Conservation (phyloP, 176 grass and related monocot species). For the Alloteropsis semialata region DNA sequence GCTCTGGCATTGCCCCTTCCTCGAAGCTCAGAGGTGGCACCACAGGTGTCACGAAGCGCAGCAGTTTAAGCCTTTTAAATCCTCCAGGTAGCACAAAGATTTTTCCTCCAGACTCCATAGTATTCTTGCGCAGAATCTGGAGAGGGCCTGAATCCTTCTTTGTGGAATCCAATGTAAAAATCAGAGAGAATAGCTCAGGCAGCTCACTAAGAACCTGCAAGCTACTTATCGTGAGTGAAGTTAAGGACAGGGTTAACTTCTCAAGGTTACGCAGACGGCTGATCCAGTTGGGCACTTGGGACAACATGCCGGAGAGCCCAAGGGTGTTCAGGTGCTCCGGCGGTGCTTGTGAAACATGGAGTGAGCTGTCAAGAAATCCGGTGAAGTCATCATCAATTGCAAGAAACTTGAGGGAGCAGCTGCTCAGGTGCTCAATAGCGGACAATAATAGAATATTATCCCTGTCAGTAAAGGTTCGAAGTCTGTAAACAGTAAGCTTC, state of each 20-base stretch:
- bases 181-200: slow-evolving; percentile 19
- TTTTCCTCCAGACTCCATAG: neutral
- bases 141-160: accelerated
- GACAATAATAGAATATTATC: neutral
- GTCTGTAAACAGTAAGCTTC: slow-evolving; percentile 4
- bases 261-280: neutral
- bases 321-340: slow-evolving; percentile 12
- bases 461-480: neutral
- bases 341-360: neutral
- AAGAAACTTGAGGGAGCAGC: slow-evolving; percentile 30
- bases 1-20: neutral
- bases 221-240: neutral
- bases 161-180: neutral
- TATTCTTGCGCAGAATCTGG: neutral
- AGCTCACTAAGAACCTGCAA: neutral
- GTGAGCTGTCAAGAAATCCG: neutral
- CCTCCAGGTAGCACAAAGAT: neutral
- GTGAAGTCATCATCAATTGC: slow-evolving; percentile 15
- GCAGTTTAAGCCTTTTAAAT: neutral
- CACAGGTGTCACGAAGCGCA: neutral
- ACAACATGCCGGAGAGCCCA: neutral
- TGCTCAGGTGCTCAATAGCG: slow-evolving; percentile 37
- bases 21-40: neutral
- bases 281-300: neutral
- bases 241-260: slow-evolving; percentile 24